Percentiles rank a stretch among this genome's conserved stretches.
Evolutionary conservation across 345 rosid species (phyloP).

Genomic region (Pelargonium nanum): DNA sequence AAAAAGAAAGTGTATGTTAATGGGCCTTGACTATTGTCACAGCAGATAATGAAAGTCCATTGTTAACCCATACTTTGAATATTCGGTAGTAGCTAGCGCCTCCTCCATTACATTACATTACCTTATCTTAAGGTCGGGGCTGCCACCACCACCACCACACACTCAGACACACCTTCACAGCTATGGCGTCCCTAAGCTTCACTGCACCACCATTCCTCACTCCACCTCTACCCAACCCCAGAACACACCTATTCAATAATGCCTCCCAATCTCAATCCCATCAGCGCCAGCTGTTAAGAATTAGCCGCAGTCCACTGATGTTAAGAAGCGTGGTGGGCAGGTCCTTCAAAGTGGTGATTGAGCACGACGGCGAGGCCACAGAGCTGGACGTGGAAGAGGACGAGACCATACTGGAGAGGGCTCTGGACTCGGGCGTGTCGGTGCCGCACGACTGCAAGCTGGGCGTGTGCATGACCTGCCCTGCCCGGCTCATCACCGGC

Average conservation of each 20-base stretch:
- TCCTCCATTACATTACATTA: too few relatives aligned
- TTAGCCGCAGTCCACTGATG: neutral
- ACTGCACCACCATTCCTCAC: too few relatives aligned
- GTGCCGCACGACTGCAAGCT: slow-evolving; percentile 91
- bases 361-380: slow-evolving; percentile 56
- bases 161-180: too few relatives aligned
- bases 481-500: slow-evolving; percentile 65
- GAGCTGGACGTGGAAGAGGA: slow-evolving; percentile 79
- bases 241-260: slow-evolving; percentile 1
- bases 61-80: too few relatives aligned
- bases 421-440: slow-evolving; percentile 57
- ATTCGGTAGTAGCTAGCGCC: too few relatives aligned
- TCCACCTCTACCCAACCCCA: too few relatives aligned
- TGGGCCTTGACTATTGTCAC: too few relatives aligned
- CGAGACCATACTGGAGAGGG: slow-evolving; percentile 76
- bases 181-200: too few relatives aligned
- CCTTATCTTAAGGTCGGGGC: too few relatives aligned
- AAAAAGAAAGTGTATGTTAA: too few relatives aligned
- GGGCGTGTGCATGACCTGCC: slow-evolving; percentile 99
- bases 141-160: too few relatives aligned
- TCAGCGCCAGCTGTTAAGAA: slow-evolving; percentile 31
- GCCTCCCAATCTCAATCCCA: slow-evolving; percentile 1
- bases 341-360: slow-evolving; percentile 55
- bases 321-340: slow-evolving; percentile 13
- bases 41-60: too few relatives aligned